Evolutionary conservation across 139 green algal genomes (phyloP), one percentile per base, ranked within the genome.

Genomic region (Tetradesmus lagerheimii): DNA sequence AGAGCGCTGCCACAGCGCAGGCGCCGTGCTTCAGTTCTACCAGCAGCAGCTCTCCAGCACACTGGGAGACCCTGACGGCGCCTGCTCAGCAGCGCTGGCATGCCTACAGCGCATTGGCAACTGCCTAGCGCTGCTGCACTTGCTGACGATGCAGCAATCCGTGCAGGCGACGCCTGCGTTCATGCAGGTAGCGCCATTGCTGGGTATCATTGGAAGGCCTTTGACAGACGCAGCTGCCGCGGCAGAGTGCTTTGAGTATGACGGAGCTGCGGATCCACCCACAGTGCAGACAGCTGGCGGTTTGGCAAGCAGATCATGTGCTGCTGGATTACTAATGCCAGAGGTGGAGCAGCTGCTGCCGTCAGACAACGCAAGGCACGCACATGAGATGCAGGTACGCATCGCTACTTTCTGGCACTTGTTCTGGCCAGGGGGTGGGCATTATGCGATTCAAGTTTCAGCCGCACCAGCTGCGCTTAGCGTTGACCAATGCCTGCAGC

Each of bases 31-130:
- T 38, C 25, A 47, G 18, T 67, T 79, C 43, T 91, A 91, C 43
- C 50, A 85, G n/a, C 29, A 81, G 29, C 50, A 85, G 38, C 87
- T 91, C 18, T 78, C 50, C 16, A 16, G 9, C 15, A 53, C 87
- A 1, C 12, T 86, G 4, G 0, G 16, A 0, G 78, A 91, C 57
- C 34, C n/a, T 41, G 57, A 71, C 57, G 77, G 37, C 1, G 18
- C 39, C 14, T 78, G 76, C 38, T 27, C 23, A 45, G 34, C 37
- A 50, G 87, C 79, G 27, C 57, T 91, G 27, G 29, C 31, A 77
- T 37, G 62, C 77, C 78, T 91, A 27, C 87, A 87, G 87, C 79
- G 87, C 38, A 71, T 66, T 23, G 87, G 87, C 87, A 91, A 91
- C 78, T 86, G 77, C 77, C 77, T 91, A 27, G 87, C 87, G 39